Percentiles rank a stretch among this genome's conserved stretches.
phyloP scores from a whole-genome alignment of 176 grass and related monocot genomes.

The Thalia dealbata region DNA sequence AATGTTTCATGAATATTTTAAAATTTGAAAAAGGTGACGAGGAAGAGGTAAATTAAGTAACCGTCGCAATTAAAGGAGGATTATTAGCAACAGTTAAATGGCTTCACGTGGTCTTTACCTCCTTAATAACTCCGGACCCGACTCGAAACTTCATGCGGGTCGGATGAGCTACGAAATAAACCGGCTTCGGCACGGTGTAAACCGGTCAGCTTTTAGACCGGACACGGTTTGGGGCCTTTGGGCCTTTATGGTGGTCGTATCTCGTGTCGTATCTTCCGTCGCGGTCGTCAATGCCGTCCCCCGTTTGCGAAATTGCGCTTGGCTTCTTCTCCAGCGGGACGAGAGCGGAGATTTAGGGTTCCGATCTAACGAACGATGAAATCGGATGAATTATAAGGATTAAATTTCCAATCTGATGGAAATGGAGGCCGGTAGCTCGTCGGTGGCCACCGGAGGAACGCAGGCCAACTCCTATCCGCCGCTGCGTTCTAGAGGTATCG shows the following conservation, averaged over 20 bases:
- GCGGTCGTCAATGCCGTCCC: too few species aligned
- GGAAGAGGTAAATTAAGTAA: not conserved
- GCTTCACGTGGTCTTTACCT: not conserved
- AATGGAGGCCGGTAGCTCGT: constrained; percentile 54
- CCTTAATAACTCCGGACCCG: too few species aligned
- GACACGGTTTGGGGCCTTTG: too few species aligned
- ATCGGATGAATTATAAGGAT: constrained; percentile 14
- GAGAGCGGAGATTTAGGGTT: too few species aligned
- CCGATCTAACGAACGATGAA: constrained; percentile 6
- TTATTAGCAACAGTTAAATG: not conserved
- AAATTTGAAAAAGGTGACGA: constrained; percentile 8
- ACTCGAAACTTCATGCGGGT: too few species aligned
- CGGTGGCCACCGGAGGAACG: constrained; percentile 18
- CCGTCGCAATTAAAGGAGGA: not conserved
- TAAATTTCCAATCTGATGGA: constrained; percentile 8
- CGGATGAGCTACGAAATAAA: too few species aligned
- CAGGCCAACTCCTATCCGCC: constrained; percentile 23
- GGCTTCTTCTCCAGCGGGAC: too few species aligned
- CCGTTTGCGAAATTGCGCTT: too few species aligned
- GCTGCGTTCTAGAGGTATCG: constrained; percentile 57
- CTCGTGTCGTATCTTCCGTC: too few species aligned
- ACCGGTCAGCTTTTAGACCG: too few species aligned
- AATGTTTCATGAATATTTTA: not conserved
- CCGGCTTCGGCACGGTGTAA: too few species aligned
- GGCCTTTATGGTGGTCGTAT: too few species aligned